phyloP scores from a whole-genome alignment of 257 asterid species.

The Nicotiana benthamiana region DNA sequence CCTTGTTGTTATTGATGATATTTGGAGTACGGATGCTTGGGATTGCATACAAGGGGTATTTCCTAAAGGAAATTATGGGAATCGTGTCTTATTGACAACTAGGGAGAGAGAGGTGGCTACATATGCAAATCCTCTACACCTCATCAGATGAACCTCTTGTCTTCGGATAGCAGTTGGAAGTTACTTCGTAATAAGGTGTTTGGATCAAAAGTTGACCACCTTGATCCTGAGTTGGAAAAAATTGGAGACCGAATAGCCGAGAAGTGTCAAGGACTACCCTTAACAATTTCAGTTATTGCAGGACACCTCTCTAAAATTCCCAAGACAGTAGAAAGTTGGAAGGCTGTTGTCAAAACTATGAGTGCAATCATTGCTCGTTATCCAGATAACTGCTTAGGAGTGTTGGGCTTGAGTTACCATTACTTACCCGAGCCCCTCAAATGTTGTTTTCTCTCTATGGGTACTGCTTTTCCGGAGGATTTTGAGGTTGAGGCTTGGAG shows the following conservation, averaged over 20 bases:
- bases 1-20: constrained; percentile 10
- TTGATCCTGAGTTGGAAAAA: not conserved
- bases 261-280: constrained; percentile 10
- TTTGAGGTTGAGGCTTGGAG: not conserved
- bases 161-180: constrained; percentile 2
- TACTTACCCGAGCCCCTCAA: constrained; percentile 1
- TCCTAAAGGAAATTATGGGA: not conserved
- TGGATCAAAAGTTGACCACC: not conserved
- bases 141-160: not conserved
- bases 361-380: not conserved
- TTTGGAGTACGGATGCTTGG: constrained; percentile 14
- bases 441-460: constrained; percentile 6
- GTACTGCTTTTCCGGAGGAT: not conserved
- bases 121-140: not conserved
- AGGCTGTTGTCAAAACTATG: not conserved
- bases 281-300: constrained; percentile 3
- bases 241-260: not conserved
- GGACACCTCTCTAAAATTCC: not conserved
- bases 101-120: not conserved
- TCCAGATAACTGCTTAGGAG: not conserved
- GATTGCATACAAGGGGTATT: not conserved
- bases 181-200: constrained; percentile 1
- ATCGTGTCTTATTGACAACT: constrained; percentile 5
- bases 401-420: constrained; percentile 4
- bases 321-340: not conserved